Evolutionary conservation across 352 stramenopile genomes (phyloP).

Genomic region (Globisporangium perplexum): DNA sequence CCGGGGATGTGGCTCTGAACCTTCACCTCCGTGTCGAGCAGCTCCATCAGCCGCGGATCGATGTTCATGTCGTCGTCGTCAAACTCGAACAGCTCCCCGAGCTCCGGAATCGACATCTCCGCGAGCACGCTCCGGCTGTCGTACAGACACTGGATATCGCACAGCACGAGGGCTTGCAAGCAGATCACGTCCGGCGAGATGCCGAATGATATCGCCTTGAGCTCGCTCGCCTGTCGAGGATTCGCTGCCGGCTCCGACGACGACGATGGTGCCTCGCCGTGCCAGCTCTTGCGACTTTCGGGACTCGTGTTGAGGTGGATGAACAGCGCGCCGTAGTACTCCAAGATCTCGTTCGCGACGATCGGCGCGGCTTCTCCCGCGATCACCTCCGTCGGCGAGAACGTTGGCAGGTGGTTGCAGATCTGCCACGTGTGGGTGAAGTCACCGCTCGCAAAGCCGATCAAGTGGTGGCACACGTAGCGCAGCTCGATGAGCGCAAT

Average conservation of each 20-base stretch:
- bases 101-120: slow-evolving; percentile 54
- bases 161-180: slow-evolving; percentile 65
- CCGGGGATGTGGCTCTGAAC: slow-evolving; percentile 9
- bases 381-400: slow-evolving; percentile 39
- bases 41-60: slow-evolving; percentile 39
- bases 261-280: slow-evolving; percentile 10
- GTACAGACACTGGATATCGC: slow-evolving; percentile 76
- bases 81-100: slow-evolving; percentile 73
- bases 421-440: slow-evolving; percentile 77
- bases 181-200: slow-evolving; percentile 47
- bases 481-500: slow-evolving; percentile 72
- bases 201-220: slow-evolving; percentile 24
- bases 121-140: slow-evolving; percentile 69
- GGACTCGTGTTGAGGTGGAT: slow-evolving; percentile 51
- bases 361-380: slow-evolving; percentile 50
- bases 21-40: slow-evolving; percentile 24
- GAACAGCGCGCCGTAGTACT: slow-evolving; percentile 68
- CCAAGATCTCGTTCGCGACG: slow-evolving; percentile 72
- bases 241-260: slow-evolving; percentile 14
- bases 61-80: slow-evolving; percentile 65
- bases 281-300: slow-evolving; percentile 33
- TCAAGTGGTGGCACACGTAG: slow-evolving; percentile 78
- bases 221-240: not conserved
- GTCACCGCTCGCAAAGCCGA: slow-evolving; percentile 47
- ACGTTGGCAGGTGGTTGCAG: slow-evolving; percentile 50